Conservation (phyloP, 768 basidiomycete genomes). For the Lactarius sp. region DNA sequence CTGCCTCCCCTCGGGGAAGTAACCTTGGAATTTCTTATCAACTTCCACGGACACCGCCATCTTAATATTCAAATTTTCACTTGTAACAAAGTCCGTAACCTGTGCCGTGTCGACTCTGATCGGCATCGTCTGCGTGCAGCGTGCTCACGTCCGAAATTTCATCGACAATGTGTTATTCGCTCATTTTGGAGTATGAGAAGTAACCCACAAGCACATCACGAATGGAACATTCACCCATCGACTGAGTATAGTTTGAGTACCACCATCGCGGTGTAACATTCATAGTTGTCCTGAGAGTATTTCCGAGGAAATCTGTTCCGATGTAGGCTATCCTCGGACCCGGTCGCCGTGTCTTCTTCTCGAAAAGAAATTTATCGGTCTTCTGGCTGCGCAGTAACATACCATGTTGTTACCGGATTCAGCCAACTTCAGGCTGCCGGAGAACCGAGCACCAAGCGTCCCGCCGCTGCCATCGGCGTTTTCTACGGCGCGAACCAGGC, state of each 20-base stretch:
- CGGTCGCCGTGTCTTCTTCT: conserved; percentile 3
- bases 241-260: not conserved
- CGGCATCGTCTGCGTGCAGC: not conserved
- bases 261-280: not conserved
- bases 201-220: not conserved
- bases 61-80: no score
- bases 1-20: not conserved
- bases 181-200: not conserved
- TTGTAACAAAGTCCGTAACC: not conserved
- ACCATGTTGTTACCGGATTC: not conserved
- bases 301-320: not conserved
- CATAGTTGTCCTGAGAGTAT: not conserved
- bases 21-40: not conserved
- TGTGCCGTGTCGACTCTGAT: not conserved
- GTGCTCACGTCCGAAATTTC: not conserved
- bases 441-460: conserved; percentile 4
- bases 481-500: not conserved
- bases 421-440: not conserved
- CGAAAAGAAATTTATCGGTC: not conserved
- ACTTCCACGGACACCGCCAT: not conserved
- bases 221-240: conserved; percentile 3
- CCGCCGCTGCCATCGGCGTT: conserved; percentile 2
- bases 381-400: not conserved
- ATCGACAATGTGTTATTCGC: not conserved
- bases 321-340: conserved; percentile 11